Percentiles rank a stretch among this genome's conserved stretches.
Evolutionary conservation across 306 rosid species (phyloP).

Genomic region (Vigna trinervia): DNA sequence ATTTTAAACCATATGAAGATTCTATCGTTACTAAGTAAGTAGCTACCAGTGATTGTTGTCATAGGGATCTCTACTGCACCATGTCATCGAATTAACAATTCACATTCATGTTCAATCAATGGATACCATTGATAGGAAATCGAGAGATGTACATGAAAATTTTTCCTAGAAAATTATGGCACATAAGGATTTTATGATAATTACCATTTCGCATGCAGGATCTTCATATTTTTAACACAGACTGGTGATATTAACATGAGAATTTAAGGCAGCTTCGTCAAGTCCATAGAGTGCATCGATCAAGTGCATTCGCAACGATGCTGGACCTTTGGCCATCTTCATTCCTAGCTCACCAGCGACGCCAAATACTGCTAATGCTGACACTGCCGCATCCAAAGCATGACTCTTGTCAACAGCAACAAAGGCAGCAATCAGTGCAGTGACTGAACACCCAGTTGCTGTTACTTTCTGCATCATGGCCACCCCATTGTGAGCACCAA

Average conservation of each 20-base stretch:
- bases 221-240: constrained; percentile 45
- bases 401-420: constrained; percentile 72
- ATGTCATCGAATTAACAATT: neutral
- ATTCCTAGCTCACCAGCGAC: constrained; percentile 83
- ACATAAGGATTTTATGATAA: neutral
- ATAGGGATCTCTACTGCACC: constrained; percentile 7
- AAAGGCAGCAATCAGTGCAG: constrained; percentile 88
- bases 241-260: constrained; percentile 67
- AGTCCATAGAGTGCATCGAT: constrained; percentile 83
- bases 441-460: constrained; percentile 90
- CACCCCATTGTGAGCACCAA: constrained; percentile 91
- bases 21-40: neutral
- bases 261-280: constrained; percentile 68
- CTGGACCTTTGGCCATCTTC: constrained; percentile 86
- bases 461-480: constrained; percentile 87
- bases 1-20: constrained; percentile 19
- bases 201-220: constrained; percentile 31
- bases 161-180: neutral
- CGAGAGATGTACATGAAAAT: no score
- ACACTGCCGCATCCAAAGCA: constrained; percentile 72
- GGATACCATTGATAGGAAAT: constrained; percentile 3
- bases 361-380: constrained; percentile 75
- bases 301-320: constrained; percentile 79
- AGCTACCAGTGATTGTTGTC: constrained; percentile 27
- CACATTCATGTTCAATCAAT: constrained; percentile 25